Evolutionary conservation across 2,329 filamentous ascomycete genomes (phyloP).

Genomic region (Xylaria sp.): DNA sequence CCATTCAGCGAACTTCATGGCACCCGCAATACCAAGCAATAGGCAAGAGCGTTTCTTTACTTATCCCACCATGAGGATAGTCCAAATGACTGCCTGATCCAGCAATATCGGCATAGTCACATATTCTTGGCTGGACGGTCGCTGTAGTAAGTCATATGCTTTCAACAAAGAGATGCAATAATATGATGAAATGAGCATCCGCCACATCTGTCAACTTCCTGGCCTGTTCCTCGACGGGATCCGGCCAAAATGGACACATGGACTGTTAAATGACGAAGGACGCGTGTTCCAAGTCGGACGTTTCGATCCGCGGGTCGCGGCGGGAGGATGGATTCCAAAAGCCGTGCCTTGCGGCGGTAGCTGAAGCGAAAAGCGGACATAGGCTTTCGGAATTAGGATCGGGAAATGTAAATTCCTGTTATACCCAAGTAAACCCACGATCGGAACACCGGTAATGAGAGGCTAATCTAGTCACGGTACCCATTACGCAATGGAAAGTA

Average conservation of each 20-base stretch:
- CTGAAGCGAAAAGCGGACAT: slow-evolving; percentile 13
- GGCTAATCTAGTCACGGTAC: background rate
- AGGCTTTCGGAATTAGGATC: slow-evolving; percentile 7
- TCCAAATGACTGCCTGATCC: slow-evolving; percentile 33
- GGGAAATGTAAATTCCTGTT: background rate
- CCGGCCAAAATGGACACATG: slow-evolving; percentile 13
- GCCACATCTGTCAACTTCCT: slow-evolving; percentile 14
- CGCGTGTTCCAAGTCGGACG: slow-evolving; percentile 19
- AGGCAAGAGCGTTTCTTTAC: slow-evolving; percentile 13
- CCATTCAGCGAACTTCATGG: slow-evolving; percentile 20
- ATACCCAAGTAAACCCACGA: background rate
- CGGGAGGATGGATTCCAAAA: slow-evolving; percentile 17
- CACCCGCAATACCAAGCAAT: slow-evolving; percentile 12
- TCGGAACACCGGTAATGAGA: background rate
- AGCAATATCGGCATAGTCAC: slow-evolving; percentile 26
- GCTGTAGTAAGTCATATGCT: slow-evolving; percentile 35
- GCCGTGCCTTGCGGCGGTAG: slow-evolving; percentile 10
- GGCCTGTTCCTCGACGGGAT: slow-evolving; percentile 17
- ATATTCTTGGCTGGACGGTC: slow-evolving; percentile 30
- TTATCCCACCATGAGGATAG: slow-evolving; percentile 22
- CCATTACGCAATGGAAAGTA: background rate
- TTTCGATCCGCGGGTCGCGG: slow-evolving; percentile 17
- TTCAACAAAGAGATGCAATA: slow-evolving; percentile 23
- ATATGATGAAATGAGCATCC: slow-evolving; percentile 18
- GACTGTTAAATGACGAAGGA: slow-evolving; percentile 16